Evolutionary conservation across 2,329 filamentous ascomycete species (phyloP).

Genomic region (Arthroderma uncinatum): DNA sequence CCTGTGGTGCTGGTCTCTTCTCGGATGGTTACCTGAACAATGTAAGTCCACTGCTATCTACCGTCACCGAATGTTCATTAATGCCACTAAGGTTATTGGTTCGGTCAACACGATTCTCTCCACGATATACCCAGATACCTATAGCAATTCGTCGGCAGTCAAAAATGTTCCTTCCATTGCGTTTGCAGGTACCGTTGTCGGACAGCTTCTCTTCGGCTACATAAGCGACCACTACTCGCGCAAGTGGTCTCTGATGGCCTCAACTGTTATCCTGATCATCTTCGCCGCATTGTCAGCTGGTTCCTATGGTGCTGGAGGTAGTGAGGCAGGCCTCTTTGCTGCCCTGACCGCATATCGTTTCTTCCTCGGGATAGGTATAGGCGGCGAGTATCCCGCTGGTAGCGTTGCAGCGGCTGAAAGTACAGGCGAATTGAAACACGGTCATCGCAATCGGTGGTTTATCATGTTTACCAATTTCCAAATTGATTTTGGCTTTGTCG

Average conservation of each 20-base stretch:
- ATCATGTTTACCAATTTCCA: conserved; percentile 81
- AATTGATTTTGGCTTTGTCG: conserved; percentile 75
- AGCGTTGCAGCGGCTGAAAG: conserved; percentile 76
- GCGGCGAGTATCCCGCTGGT: conserved; percentile 48
- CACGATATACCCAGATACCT: conserved; percentile 57
- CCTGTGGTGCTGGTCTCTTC: conserved; percentile 81
- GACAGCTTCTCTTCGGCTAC: conserved; percentile 24
- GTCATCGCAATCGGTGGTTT: conserved; percentile 82
- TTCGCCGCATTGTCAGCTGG: conserved; percentile 72
- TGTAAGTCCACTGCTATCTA: conserved; percentile 37
- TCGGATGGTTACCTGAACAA: conserved; percentile 89
- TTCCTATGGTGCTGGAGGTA: conserved; percentile 62
- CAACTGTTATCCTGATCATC: conserved; percentile 71
- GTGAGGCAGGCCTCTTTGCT: conserved; percentile 59
- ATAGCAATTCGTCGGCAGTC: conserved; percentile 55
- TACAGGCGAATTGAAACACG: conserved; percentile 67
- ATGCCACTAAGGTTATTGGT: conserved; percentile 56
- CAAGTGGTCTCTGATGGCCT: conserved; percentile 67
- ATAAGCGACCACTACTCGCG: conserved; percentile 70
- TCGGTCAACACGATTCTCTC: conserved; percentile 69
- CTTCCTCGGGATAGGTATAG: conserved; percentile 70
- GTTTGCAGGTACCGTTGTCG: conserved; percentile 34
- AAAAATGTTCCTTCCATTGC: conserved; percentile 71
- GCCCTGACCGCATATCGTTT: conserved; percentile 75
- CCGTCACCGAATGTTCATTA: not conserved